These are phyloP conservation scores for Balansia obtecta DNA, from an alignment of 2,329 filamentous ascomycete genomes.

Conservation along the genomic window DNA sequence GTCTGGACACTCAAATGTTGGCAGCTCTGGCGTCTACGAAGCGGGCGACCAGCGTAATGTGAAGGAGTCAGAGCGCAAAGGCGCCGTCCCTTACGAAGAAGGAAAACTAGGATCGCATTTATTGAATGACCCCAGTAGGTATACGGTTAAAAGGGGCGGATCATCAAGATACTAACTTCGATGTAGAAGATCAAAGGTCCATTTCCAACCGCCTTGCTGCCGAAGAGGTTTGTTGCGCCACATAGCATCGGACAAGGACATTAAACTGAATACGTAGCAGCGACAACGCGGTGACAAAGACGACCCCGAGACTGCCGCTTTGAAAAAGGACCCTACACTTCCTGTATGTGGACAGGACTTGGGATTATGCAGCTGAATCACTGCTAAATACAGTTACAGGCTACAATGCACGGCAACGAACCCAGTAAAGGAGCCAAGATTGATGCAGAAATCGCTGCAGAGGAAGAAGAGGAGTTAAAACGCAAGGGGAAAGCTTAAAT, in stretches of 20 bases:
- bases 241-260: not conserved
- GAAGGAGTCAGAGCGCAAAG: conserved; percentile 35
- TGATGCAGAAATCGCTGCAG: conserved; percentile 53
- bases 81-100: conserved; percentile 51
- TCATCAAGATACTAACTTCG: not conserved
- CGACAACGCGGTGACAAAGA: conserved; percentile 32
- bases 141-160: no score
- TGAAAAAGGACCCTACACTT: conserved; percentile 48
- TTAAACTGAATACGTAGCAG: conserved; percentile 11
- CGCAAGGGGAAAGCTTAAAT: conserved; percentile 36
- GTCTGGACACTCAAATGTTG: conserved; percentile 49
- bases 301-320: conserved; percentile 25
- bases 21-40: conserved; percentile 55
- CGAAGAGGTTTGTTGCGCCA: conserved; percentile 36
- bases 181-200: conserved; percentile 53
- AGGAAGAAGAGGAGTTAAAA: conserved; percentile 53
- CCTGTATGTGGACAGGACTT: conserved; percentile 28
- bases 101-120: conserved; percentile 58
- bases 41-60: conserved; percentile 62
- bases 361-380: no score
- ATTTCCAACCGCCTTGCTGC: conserved; percentile 60
- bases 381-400: conserved; percentile 25
- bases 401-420: conserved; percentile 57
- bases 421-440: conserved; percentile 61
- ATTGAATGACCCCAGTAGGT: conserved; percentile 58